Conservation (phyloP, 1,284 basidiomycete genomes). For the Melanopsichium pennsylvanicum region DNA sequence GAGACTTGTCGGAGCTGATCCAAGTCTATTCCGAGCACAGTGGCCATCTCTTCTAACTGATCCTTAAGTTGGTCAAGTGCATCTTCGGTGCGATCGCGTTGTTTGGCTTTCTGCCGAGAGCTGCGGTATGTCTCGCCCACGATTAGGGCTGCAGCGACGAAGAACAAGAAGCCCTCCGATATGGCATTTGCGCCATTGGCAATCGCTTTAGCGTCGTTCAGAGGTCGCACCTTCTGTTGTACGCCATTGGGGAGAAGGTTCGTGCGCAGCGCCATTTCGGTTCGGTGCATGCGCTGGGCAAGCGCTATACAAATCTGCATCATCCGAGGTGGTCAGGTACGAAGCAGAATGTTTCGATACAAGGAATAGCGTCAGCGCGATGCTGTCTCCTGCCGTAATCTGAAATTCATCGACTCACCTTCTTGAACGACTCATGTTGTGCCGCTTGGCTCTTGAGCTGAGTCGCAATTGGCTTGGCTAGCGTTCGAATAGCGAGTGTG, state of each 20-base stretch:
- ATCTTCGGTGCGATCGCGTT: constrained; percentile 57
- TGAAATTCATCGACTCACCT: constrained; percentile 19
- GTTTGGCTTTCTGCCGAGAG: constrained; percentile 53
- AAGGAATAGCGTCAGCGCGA: too few relatives aligned
- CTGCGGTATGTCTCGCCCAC: constrained; percentile 61
- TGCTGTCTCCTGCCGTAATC: too few relatives aligned
- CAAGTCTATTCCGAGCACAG: constrained; percentile 37
- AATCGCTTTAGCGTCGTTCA: constrained; percentile 63
- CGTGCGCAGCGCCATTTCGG: constrained; percentile 56
- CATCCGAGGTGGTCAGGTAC: too few relatives aligned
- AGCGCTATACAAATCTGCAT: constrained; percentile 57
- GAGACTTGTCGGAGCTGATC: constrained; percentile 23
- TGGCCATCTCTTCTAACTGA: constrained; percentile 36
- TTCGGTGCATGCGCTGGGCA: constrained; percentile 59
- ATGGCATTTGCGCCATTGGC: constrained; percentile 61
- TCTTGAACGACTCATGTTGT: constrained; percentile 58
- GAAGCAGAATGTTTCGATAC: too few relatives aligned
- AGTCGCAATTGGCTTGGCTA: constrained; percentile 64
- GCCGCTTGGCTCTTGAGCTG: constrained; percentile 61
- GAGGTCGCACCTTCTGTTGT: constrained; percentile 57
- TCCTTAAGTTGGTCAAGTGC: constrained; percentile 45
- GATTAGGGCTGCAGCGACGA: constrained; percentile 60
- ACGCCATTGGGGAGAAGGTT: constrained; percentile 54
- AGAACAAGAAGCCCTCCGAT: constrained; percentile 62
- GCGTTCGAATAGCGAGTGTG: constrained; percentile 58